Conservation (phyloP, 208 protist species). For the Wallacemonas sp. region DNA sequence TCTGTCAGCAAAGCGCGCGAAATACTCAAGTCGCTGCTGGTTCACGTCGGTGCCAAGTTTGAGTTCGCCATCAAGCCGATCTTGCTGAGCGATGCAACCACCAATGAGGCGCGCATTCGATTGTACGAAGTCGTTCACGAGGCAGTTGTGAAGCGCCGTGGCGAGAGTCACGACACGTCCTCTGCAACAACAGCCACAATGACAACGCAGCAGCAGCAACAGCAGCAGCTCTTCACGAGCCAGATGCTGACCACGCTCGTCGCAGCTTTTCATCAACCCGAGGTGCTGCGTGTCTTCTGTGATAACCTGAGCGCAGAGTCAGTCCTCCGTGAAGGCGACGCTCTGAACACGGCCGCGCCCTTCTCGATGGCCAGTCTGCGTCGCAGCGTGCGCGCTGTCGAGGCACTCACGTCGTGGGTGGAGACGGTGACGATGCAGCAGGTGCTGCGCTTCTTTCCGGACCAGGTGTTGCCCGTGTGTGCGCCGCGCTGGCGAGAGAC, state of each 20-base stretch:
- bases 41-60: conserved; percentile 4
- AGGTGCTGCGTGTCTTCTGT: conserved; percentile 8
- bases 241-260: conserved; percentile 2
- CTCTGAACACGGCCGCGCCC: too few relatives aligned
- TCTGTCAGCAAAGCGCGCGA: not conserved
- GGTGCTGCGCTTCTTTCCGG: conserved; percentile 51
- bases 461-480: conserved; percentile 48
- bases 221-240: conserved; percentile 1
- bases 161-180: too few relatives aligned
- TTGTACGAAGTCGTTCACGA: conserved; percentile 2
- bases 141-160: not conserved
- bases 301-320: not conserved
- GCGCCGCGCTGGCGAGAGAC: conserved; percentile 33
- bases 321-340: too few relatives aligned
- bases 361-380: too few relatives aligned
- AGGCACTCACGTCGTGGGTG: conserved; percentile 19
- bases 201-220: not conserved
- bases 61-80: conserved; percentile 12
- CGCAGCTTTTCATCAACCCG: not conserved
- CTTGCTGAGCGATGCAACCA: not conserved
- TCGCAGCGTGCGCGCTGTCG: conserved; percentile 14
- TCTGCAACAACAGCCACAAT: too few relatives aligned
- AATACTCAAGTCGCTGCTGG: conserved; percentile 1
- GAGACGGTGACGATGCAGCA: conserved; percentile 19
- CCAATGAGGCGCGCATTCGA: not conserved